Evolutionary conservation across 2,329 filamentous ascomycete genomes (phyloP).

Genomic region (Aspergillus fumigatiaffinis): DNA sequence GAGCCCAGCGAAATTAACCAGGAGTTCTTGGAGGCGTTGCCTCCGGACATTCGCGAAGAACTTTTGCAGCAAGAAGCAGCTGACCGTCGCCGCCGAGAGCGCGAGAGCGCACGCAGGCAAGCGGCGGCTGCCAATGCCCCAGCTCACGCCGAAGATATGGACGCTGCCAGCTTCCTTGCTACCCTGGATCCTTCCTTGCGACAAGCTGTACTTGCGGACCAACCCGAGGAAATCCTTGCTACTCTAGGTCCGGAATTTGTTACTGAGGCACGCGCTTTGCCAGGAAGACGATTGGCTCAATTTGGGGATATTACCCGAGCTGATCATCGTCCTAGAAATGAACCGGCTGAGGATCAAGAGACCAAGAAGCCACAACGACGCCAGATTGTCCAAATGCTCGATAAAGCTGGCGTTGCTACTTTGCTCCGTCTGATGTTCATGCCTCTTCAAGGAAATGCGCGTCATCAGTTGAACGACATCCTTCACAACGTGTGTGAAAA

Average conservation of each 20-base stretch:
- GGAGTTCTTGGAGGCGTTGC: conserved; percentile 90
- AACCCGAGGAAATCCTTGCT: conserved; percentile 81
- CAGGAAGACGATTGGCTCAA: conserved; percentile 54
- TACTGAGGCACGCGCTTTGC: conserved; percentile 74
- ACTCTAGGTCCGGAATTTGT: conserved; percentile 81
- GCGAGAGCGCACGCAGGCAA: conserved; percentile 73
- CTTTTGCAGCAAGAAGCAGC: conserved; percentile 85
- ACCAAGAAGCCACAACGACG: conserved; percentile 66
- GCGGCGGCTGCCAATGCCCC: conserved; percentile 46
- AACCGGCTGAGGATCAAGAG: conserved; percentile 43
- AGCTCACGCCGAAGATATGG: conserved; percentile 73
- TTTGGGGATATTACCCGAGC: conserved; percentile 43
- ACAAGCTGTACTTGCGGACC: conserved; percentile 83
- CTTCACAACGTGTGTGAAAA: conserved; percentile 93
- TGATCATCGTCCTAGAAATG: conserved; percentile 35
- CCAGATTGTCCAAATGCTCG: conserved; percentile 90
- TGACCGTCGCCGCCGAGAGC: conserved; percentile 82
- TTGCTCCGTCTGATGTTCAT: conserved; percentile 98
- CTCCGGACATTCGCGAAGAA: conserved; percentile 83
- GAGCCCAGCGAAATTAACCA: conserved; percentile 68
- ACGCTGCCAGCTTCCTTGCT: conserved; percentile 85
- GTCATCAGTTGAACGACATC: conserved; percentile 78
- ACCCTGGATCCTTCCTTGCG: conserved; percentile 82
- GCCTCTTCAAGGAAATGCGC: conserved; percentile 81
- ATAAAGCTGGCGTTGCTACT: conserved; percentile 94